Percentiles rank a stretch among this genome's conserved stretches.
Evolutionary conservation across 495 filamentous ascomycete genomes (phyloP).

Genomic region (Patellaria atrata): DNA sequence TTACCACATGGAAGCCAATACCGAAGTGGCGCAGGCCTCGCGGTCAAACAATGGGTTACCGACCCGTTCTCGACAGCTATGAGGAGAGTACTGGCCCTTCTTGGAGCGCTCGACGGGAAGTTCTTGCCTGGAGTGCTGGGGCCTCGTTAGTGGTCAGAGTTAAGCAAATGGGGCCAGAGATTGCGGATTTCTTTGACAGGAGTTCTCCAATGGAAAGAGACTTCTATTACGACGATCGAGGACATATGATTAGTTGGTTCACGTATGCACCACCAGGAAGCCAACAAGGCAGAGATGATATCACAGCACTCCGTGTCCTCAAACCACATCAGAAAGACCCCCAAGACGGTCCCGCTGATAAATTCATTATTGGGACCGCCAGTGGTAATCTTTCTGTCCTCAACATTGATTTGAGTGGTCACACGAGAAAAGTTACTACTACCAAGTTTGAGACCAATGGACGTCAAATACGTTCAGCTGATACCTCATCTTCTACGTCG

Average conservation of each 20-base stretch:
- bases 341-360: slow-evolving; percentile 24
- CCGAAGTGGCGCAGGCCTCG: slow-evolving; percentile 23
- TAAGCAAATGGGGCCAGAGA: slow-evolving; percentile 17
- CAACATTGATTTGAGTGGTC: slow-evolving; percentile 5
- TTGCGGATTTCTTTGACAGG: slow-evolving; percentile 9
- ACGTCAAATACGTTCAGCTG: slow-evolving; percentile 10
- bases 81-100: slow-evolving; percentile 36
- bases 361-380: slow-evolving; percentile 32
- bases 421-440: slow-evolving; percentile 6
- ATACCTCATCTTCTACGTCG: slow-evolving; percentile 11
- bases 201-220: slow-evolving; percentile 1
- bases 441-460: slow-evolving; percentile 12
- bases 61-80: slow-evolving; percentile 46
- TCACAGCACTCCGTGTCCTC: slow-evolving; percentile 43
- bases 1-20: slow-evolving; percentile 14
- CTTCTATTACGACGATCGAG: slow-evolving; percentile 16
- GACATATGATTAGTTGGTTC: slow-evolving; percentile 30
- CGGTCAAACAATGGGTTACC: slow-evolving; percentile 50
- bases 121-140: slow-evolving; percentile 48
- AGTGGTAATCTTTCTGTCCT: slow-evolving; percentile 31
- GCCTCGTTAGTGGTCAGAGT: slow-evolving; percentile 39
- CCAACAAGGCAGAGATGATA: slow-evolving; percentile 47
- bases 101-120: slow-evolving; percentile 42
- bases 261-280: slow-evolving; percentile 37
- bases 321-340: slow-evolving; percentile 26